Conservation (phyloP, 1,139 yeast species). For the Geotrichum histeridarum region DNA sequence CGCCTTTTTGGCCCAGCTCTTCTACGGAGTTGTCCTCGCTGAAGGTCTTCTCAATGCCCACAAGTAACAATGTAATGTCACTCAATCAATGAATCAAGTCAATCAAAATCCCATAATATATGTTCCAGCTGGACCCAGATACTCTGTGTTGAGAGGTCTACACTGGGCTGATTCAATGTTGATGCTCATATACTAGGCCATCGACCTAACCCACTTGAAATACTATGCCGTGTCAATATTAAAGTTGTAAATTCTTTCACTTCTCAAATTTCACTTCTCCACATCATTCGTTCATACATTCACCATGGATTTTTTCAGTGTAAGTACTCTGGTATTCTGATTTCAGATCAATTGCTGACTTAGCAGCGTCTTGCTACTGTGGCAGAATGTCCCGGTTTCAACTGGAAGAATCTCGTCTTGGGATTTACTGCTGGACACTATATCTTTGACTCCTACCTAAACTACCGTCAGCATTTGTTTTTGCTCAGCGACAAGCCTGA, state of each 20-base stretch:
- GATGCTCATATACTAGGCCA: too few relatives aligned
- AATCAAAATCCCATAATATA: neutral
- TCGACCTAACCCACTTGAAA: neutral
- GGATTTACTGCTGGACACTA: constrained; percentile 75
- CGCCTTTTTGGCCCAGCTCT: constrained; percentile 55
- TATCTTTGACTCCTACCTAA: constrained; percentile 66
- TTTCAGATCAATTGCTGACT: neutral
- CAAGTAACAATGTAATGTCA: neutral
- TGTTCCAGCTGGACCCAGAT: neutral
- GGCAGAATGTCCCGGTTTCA: constrained; percentile 55
- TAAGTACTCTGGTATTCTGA: neutral
- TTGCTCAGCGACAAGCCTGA: constrained; percentile 58
- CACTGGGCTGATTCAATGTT: too few relatives aligned
- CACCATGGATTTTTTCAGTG: constrained; percentile 15
- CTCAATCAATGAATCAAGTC: neutral
- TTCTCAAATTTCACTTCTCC: neutral
- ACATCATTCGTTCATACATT: neutral
- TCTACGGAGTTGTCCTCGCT: constrained; percentile 52
- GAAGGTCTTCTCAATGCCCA: neutral
- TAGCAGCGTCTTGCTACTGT: constrained; percentile 34
- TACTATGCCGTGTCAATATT: neutral
- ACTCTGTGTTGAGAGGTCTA: too few relatives aligned
- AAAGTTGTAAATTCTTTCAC: neutral
- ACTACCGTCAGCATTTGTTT: constrained; percentile 70
- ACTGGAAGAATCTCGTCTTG: constrained; percentile 73